Conservation (phyloP, 2,329 filamentous ascomycete species). For the Aspergillus alliaceus region DNA sequence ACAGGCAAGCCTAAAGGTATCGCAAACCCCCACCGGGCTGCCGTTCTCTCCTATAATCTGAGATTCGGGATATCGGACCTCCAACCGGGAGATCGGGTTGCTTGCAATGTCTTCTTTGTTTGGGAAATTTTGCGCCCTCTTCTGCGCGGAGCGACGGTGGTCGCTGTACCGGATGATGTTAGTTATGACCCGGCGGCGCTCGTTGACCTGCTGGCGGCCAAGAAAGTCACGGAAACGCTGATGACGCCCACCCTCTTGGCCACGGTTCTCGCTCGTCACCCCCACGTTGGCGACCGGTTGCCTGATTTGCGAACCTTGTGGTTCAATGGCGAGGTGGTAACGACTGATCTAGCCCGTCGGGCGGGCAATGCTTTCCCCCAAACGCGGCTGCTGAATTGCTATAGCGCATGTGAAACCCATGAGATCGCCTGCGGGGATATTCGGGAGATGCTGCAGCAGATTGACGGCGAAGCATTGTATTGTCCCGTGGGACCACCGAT, state of each 20-base stretch:
- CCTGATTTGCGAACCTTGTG: slow-evolving; percentile 69
- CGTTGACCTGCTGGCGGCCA: slow-evolving; percentile 66
- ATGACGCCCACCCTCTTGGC: slow-evolving; percentile 81
- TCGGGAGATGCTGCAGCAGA: slow-evolving; percentile 53
- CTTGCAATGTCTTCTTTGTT: slow-evolving; percentile 86
- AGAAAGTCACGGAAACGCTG: slow-evolving; percentile 73
- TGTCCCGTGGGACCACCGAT: slow-evolving; percentile 73
- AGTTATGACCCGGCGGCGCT: slow-evolving; percentile 77
- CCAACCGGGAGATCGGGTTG: slow-evolving; percentile 70
- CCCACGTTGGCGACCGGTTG: slow-evolving; percentile 63
- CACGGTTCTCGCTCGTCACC: slow-evolving; percentile 69
- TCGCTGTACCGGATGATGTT: slow-evolving; percentile 71
- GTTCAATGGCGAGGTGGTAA: slow-evolving; percentile 82
- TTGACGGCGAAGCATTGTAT: slow-evolving; percentile 64
- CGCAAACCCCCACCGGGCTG: slow-evolving; percentile 72
- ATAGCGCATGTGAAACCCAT: slow-evolving; percentile 80
- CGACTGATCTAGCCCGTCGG: slow-evolving; percentile 70
- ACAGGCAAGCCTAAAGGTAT: slow-evolving; percentile 81
- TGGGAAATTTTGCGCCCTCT: slow-evolving; percentile 82
- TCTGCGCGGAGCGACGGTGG: slow-evolving; percentile 72
- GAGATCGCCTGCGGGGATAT: slow-evolving; percentile 78
- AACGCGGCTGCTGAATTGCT: slow-evolving; percentile 72
- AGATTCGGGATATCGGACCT: slow-evolving; percentile 71
- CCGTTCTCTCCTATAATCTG: slow-evolving; percentile 72
- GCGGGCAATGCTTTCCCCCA: slow-evolving; percentile 68